Base-by-base conservation (phyloP, 2,329 filamentous ascomycete species). In the Penicillium sp. region DNA sequence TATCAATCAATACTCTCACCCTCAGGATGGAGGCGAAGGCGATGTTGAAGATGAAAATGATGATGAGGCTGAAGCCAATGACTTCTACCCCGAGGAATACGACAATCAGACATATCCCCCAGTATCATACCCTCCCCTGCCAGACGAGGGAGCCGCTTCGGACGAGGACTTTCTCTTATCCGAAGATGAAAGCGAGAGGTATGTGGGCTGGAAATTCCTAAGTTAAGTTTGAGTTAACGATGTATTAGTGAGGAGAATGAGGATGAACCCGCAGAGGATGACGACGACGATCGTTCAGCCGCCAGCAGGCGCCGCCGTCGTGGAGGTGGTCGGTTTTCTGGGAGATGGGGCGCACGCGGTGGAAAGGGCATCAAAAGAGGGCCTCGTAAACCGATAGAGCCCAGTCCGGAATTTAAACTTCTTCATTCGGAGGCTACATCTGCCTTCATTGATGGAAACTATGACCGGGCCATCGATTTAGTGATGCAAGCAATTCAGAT, bases 401-500 rank as follows among this genome's bases (percentile, higher is more conserved):
- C 78, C 14, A 76, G 76, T 45, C 68, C 70, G 9, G 77, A 79
- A 50, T 80, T 80, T 67, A 78, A 77, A 44, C 61, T 74, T 16
- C 58, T 79, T 41, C 76, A 78, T 61, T 75, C 76, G 6, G 70
- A 76, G 53, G 78, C 78, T 26, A 78, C 75, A 1, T 74, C 73
- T 43, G 77, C 78, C 16, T 79, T 79, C 55, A 78, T 79, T 50
- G 75, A 78, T 57, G 69, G 73, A 8, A 71, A 79, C 46, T 77
- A 76, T 54, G 76, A 75, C 48, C 71, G 67, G 62, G 79, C 71
- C 46, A 75, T 68, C 47, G 66, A 74, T 7, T 61, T 75, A 10
- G 73, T 78, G 36, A 74, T 76, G 53, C 70, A 76, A 56, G 81
- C 82, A 8, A 78, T 84, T 30, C 73, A 78, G 38, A 70, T 76